Percentiles rank a stretch among this genome's conserved stretches.
Evolutionary conservation across 192 early-diverging fungal species (phyloP).

Genomic region (Entophlyctis luteolus): DNA sequence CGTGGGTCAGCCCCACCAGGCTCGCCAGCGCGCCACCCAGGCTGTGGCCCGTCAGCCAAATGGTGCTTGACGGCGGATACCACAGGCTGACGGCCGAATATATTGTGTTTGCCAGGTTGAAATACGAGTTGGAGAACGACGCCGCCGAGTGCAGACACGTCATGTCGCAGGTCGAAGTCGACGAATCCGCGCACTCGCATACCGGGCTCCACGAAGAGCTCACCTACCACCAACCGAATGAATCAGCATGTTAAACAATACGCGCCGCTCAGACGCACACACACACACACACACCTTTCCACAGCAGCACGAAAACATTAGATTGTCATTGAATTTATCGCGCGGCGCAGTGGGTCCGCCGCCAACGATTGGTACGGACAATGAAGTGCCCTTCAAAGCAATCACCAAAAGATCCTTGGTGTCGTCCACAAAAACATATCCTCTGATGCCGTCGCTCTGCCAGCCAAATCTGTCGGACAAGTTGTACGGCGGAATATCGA

Average conservation of each 20-base stretch:
- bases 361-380: constrained; percentile 37
- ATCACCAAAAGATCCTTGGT: constrained; percentile 69
- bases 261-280: background rate
- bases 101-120: constrained; percentile 62
- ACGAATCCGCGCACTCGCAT: constrained; percentile 66
- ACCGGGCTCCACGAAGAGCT: constrained; percentile 72
- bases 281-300: constrained; percentile 61
- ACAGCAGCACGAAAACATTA: constrained; percentile 95
- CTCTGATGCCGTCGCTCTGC: constrained; percentile 52
- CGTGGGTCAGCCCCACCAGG: constrained; percentile 77
- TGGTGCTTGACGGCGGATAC: constrained; percentile 62
- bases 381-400: constrained; percentile 74
- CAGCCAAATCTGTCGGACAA: constrained; percentile 41
- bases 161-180: constrained; percentile 26
- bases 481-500: constrained; percentile 34
- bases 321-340: constrained; percentile 74
- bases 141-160: constrained; percentile 24
- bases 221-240: background rate
- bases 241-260: background rate
- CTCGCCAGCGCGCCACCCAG: constrained; percentile 56
- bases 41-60: constrained; percentile 80
- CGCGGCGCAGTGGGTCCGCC: constrained; percentile 30
- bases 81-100: constrained; percentile 60
- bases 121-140: constrained; percentile 49
- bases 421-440: constrained; percentile 78